Conservation (phyloP, 2,329 filamentous ascomycete genomes). For the Esteya vermicola region DNA sequence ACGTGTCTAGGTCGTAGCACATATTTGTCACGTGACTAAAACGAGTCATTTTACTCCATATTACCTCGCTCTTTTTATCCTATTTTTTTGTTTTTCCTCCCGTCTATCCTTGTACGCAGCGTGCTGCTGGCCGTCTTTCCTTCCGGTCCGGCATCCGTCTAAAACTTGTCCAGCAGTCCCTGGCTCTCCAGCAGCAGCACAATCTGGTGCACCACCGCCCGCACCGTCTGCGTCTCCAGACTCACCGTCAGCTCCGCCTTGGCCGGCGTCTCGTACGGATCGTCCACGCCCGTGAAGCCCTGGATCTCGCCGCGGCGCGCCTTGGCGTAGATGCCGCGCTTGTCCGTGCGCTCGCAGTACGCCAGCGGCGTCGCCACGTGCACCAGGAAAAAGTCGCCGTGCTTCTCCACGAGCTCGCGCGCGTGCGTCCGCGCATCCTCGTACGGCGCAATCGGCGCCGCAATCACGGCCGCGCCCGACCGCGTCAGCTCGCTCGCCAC, state of each 20-base stretch:
- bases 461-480: slow-evolving; percentile 86
- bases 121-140: no score
- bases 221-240: slow-evolving; percentile 70
- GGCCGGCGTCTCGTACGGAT: slow-evolving; percentile 77
- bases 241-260: slow-evolving; percentile 81
- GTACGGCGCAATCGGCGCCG: slow-evolving; percentile 89
- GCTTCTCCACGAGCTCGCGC: slow-evolving; percentile 73
- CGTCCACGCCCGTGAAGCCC: slow-evolving; percentile 96
- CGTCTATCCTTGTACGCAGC: no score
- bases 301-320: slow-evolving; percentile 85
- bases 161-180: slow-evolving; percentile 66
- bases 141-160: no score
- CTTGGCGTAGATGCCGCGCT: slow-evolving; percentile 73
- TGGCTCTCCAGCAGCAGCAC: slow-evolving; percentile 80
- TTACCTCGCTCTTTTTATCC: no score
- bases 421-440: slow-evolving; percentile 64
- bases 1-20: no score
- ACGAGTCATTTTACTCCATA: no score
- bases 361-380: slow-evolving; percentile 90
- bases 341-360: slow-evolving; percentile 89
- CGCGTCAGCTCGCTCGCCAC: slow-evolving; percentile 90
- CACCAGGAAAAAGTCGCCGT: slow-evolving; percentile 84
- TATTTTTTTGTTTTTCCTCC: no score
- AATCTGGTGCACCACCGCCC: slow-evolving; percentile 94
- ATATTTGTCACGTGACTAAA: no score